Evolutionary conservation across 2,329 filamentous ascomycete genomes (phyloP).

Genomic region (Cercospora sojina): DNA sequence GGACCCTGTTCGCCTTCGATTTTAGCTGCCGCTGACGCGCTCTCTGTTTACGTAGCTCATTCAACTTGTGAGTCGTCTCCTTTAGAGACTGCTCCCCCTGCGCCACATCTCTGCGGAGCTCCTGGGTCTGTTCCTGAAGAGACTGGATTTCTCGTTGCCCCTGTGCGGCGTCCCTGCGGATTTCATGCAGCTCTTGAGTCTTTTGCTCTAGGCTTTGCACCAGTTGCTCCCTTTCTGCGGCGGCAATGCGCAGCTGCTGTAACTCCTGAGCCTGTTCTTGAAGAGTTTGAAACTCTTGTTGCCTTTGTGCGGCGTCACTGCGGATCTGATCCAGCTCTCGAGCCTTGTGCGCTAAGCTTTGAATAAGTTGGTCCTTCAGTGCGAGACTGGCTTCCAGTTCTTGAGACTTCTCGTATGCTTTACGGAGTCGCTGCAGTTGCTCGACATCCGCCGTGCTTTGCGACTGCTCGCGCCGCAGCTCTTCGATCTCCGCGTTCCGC

Average conservation of each 20-base stretch:
- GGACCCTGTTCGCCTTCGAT: background rate
- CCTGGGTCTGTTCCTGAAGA: background rate
- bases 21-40: background rate
- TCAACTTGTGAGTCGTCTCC: background rate
- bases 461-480: background rate
- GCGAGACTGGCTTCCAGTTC: background rate
- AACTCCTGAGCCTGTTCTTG: too few relatives aligned
- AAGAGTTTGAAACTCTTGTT: too few relatives aligned
- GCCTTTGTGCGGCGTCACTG: too few relatives aligned
- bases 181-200: background rate
- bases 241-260: too few relatives aligned
- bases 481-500: background rate
- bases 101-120: background rate
- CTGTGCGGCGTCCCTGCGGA: background rate
- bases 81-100: background rate
- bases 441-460: background rate
- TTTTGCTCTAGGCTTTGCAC: background rate
- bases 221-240: too few relatives aligned
- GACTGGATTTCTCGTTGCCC: background rate
- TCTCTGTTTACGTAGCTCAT: background rate
- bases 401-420: background rate
- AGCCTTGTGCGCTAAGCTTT: background rate
- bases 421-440: background rate
- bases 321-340: too few relatives aligned
- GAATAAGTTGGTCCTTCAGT: background rate